Evolutionary conservation across 2,329 filamentous ascomycete genomes (phyloP), one percentile per base, ranked within the genome.

Genomic region (Aphanocladium album): DNA sequence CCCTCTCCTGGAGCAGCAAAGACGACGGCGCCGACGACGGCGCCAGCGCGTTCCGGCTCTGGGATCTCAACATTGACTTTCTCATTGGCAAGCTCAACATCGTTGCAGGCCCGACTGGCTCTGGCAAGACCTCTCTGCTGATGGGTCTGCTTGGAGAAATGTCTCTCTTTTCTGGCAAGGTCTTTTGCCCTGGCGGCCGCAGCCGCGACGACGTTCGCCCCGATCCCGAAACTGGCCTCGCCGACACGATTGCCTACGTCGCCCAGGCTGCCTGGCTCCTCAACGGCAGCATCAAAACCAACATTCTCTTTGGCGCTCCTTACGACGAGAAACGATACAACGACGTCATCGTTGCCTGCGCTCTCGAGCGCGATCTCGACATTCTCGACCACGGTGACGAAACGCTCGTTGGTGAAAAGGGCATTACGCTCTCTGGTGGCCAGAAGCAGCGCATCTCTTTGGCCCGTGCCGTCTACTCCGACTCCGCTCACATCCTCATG

Each of bases 111-210:
- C 89, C 93, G 2, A 99, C 95, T 3, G 95, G 95, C 16, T 95
- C 90, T 57, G 95, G 95, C 66, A 99, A 99, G 79, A 96, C 93
- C 0, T 98, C 93, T 0, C 79, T 99, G 69, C 80, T 99, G 21
- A 96, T 99, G 93, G 95, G 93, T 30, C 79, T 99, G 27, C 83
- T 99, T 2, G 95, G 95, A 62, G 95, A 99, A 76, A 99, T 99
- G 95, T 95, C 90, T 0, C 76, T 93, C 55, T 76, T 96, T 25
- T 82, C 88, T 61, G 95, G 95, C 60, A 83, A 83, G 11, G 89
- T 98, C 7, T 91, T 88, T 74, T 83, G 98, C 27, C 95, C 95
- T 3, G 91, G 93, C 57, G 91, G 90, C 47, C 85, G 84, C 63
- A 92, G 90, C 70, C 88, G 95, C 66, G 91, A 96, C 71, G 91